Conservation (phyloP, 2,329 filamentous ascomycete genomes). For the Arthrobotrys sinensis region DNA sequence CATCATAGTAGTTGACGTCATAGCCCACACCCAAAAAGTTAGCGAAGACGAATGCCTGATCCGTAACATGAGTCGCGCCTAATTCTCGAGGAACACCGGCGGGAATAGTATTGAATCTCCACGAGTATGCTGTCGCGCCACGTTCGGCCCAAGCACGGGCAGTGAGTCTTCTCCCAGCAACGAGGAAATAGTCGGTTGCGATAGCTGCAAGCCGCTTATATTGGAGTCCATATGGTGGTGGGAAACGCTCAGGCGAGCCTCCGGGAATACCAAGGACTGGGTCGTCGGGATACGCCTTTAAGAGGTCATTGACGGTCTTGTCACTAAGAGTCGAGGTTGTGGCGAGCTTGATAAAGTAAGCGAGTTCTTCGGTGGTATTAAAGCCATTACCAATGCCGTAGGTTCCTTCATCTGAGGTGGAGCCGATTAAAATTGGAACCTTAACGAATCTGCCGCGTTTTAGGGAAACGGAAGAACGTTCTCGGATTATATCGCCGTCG, state of each 20-base stretch:
- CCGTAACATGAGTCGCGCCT: constrained; percentile 72
- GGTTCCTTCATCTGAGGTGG: constrained; percentile 77
- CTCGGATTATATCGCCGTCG: constrained; percentile 74
- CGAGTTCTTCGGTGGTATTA: constrained; percentile 35
- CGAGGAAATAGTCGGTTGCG: constrained; percentile 73
- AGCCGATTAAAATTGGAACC: constrained; percentile 76
- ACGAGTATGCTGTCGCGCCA: constrained; percentile 73
- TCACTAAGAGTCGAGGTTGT: constrained; percentile 16
- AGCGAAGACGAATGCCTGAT: constrained; percentile 67
- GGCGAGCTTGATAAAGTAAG: not conserved
- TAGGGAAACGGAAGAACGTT: constrained; percentile 73
- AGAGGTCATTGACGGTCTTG: constrained; percentile 17
- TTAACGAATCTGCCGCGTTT: constrained; percentile 75
- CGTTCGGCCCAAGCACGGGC: constrained; percentile 72
- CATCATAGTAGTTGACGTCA: constrained; percentile 46
- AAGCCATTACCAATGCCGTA: constrained; percentile 15
- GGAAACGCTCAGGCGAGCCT: constrained; percentile 43
- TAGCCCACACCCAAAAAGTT: constrained; percentile 65
- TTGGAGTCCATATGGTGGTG: constrained; percentile 67
- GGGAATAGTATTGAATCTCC: constrained; percentile 75
- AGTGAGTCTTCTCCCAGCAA: constrained; percentile 73
- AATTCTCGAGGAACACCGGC: constrained; percentile 68
- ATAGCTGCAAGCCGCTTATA: constrained; percentile 74
- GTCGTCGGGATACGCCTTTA: constrained; percentile 45
- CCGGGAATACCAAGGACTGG: constrained; percentile 39